Percentiles rank a stretch among this genome's conserved stretches.
Evolutionary conservation across 2,329 filamentous ascomycete species (phyloP).

Genomic region (Lecanicillium sp.): DNA sequence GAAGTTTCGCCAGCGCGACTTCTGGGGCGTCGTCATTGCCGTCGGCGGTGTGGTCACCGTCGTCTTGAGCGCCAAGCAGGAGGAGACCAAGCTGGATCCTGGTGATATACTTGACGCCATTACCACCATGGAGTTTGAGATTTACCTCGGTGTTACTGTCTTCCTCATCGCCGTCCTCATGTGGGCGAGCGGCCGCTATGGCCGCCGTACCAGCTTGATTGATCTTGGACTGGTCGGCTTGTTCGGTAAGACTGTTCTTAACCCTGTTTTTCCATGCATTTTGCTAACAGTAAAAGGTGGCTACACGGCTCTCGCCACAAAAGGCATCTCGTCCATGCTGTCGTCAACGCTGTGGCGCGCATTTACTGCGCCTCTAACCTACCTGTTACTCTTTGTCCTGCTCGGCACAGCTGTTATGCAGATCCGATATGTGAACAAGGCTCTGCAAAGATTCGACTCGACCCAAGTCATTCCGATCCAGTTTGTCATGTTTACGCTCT

Average conservation of each 20-base stretch:
- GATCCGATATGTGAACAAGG: constrained; percentile 89
- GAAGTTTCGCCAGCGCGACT: constrained; percentile 75
- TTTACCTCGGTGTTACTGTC: constrained; percentile 76
- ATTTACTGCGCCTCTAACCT: constrained; percentile 88
- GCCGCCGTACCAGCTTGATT: constrained; percentile 80
- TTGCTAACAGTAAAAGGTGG: constrained; percentile 54
- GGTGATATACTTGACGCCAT: constrained; percentile 88
- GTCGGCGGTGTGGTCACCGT: constrained; percentile 86
- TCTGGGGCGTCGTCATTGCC: constrained; percentile 81
- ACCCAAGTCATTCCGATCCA: constrained; percentile 97
- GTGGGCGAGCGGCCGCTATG: constrained; percentile 77
- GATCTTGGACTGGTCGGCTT: constrained; percentile 89
- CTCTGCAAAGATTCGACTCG: constrained; percentile 86
- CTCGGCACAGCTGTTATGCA: constrained; percentile 88
- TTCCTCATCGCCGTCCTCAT: constrained; percentile 69
- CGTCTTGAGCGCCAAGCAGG: constrained; percentile 81
- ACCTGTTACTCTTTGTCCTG: constrained; percentile 73
- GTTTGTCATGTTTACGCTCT: constrained; percentile 93
- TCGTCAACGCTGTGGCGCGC: constrained; percentile 85
- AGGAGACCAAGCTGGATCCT: constrained; percentile 86
- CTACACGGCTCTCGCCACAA: constrained; percentile 94
- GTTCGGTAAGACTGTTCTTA: constrained; percentile 59
- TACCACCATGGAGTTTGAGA: constrained; percentile 79
- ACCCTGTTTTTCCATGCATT: background rate
- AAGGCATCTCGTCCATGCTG: constrained; percentile 90